A percentile compares a stretch with the other conserved stretches of the same genome.
These are phyloP conservation scores for Astraeus odoratus DNA, from an alignment of 768 basidiomycete species.

Conservation along the genomic window DNA sequence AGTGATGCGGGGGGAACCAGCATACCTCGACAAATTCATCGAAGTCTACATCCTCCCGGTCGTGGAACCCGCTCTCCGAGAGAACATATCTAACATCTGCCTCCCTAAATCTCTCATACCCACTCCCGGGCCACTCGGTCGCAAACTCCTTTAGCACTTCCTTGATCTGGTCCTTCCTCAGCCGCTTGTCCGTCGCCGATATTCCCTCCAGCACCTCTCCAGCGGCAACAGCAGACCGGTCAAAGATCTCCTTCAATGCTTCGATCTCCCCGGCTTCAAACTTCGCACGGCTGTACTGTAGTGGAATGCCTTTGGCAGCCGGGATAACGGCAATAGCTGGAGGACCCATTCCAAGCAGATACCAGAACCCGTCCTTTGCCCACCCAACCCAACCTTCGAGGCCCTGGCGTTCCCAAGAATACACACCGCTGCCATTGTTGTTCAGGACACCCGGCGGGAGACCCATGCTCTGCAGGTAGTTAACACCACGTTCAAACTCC, in stretches of 20 bases:
- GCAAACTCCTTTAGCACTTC: slow-evolving; percentile 39
- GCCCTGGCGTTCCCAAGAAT: slow-evolving; percentile 6
- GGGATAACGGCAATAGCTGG: background rate
- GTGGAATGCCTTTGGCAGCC: slow-evolving; percentile 7
- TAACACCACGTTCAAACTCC: slow-evolving; percentile 54
- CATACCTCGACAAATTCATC: slow-evolving; percentile 86
- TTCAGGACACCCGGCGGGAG: slow-evolving; percentile 46
- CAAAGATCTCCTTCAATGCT: slow-evolving; percentile 34
- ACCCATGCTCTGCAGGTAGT: slow-evolving; percentile 83
- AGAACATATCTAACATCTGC: slow-evolving; percentile 73
- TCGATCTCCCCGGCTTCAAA: slow-evolving; percentile 48
- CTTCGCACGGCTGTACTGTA: slow-evolving; percentile 41
- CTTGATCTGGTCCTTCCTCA: slow-evolving; percentile 35
- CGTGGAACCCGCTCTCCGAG: slow-evolving; percentile 62
- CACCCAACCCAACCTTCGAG: slow-evolving; percentile 14
- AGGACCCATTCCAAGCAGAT: slow-evolving; percentile 17
- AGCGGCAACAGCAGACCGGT: slow-evolving; percentile 6
- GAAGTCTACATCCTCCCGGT: slow-evolving; percentile 53
- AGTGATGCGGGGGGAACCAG: slow-evolving; percentile 5
- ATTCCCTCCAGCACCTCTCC: slow-evolving; percentile 10
- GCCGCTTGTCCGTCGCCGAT: slow-evolving; percentile 15
- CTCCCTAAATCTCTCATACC: slow-evolving; percentile 52
- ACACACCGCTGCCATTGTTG: slow-evolving; percentile 20
- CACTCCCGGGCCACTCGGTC: slow-evolving; percentile 27
- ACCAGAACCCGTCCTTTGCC: slow-evolving; percentile 11